phyloP scores from a whole-genome alignment of 129 eudicot species.

The Artemisia tridentata region DNA sequence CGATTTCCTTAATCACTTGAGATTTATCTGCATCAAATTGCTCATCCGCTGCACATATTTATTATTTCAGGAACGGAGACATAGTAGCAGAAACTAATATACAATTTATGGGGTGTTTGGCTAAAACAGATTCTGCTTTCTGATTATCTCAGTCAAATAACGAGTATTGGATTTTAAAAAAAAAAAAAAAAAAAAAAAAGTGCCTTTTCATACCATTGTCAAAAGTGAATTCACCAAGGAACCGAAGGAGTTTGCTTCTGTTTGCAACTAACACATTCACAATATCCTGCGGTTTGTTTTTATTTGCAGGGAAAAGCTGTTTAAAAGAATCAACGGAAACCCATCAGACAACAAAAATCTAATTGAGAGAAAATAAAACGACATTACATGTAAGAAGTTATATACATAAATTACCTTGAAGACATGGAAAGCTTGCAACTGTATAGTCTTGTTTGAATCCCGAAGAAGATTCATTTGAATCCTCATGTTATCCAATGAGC shows the following conservation, averaged over 20 bases:
- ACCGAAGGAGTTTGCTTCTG: slow-evolving; percentile 57
- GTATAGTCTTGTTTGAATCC: slow-evolving; percentile 61
- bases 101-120: too few species aligned
- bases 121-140: too few species aligned
- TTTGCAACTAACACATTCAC: slow-evolving; percentile 54
- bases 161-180: background rate
- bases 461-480: slow-evolving; percentile 95
- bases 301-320: slow-evolving; percentile 62
- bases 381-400: background rate
- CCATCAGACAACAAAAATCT: background rate
- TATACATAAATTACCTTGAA: slow-evolving; percentile 39
- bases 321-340: background rate
- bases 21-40: slow-evolving; percentile 63
- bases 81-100: too few species aligned
- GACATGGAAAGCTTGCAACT: slow-evolving; percentile 61
- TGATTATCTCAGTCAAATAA: too few species aligned
- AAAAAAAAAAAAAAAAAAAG: background rate
- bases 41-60: slow-evolving; percentile 45
- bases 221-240: slow-evolving; percentile 41
- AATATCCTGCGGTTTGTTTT: slow-evolving; percentile 57
- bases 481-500: slow-evolving; percentile 90
- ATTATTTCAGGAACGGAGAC: slow-evolving; percentile 5
- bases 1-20: slow-evolving; percentile 56
- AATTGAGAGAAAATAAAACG: background rate
- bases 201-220: slow-evolving; percentile 45